Evolutionary conservation across 495 filamentous ascomycete species (phyloP), one percentile per base, ranked within the genome.

Genomic region (Penicillium coprophilum): DNA sequence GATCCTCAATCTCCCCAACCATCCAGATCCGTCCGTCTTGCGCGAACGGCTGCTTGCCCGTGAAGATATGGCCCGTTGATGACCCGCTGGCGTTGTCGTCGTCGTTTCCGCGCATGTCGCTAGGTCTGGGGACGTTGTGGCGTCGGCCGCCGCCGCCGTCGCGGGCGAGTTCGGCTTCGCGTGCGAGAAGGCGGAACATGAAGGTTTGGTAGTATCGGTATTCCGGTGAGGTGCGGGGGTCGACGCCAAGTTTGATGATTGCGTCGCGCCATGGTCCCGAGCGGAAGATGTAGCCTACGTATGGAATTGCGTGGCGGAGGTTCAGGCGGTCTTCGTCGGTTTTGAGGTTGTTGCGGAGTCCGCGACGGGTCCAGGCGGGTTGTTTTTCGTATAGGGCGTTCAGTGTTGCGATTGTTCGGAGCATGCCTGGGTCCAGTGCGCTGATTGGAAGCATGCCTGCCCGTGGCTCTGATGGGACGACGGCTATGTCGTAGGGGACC

Each of bases 231-330:
- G 70, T 75, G 46, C 95, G 83, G 0, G 94, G 94, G 65, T 98
- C 95, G 24, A 96, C 64, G 11, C 94, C 95, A 60, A 90, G 90
- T 50, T 80, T 82, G 56, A 97, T 80, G 54, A 96, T 81, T 13
- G 89, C 85, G 67, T 97, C 92, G 46, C 90, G 82, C 87, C 90
- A 98, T 0, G 94, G 94, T 1, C 94, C 94, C 6, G 86, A 87
- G 46, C 84, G 84, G 79, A 96, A 96, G 72, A 88, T 86, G 72
- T 96, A 98, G 8, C 87, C 92, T 1, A 89, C 83, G 60, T 95
- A 90, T 55, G 86, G 86, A 31, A 88, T 71, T 45, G 87, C 83
- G 56, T 83, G 71, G 64, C 86, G 83, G 23, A 91, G 75, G 11
- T 81, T 64, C 58, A 82, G 79, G 28, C 79, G 76, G 7, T 77